phyloP scores from a whole-genome alignment of 192 early-diverging fungal genomes.

The Piromyces sp. region DNA sequence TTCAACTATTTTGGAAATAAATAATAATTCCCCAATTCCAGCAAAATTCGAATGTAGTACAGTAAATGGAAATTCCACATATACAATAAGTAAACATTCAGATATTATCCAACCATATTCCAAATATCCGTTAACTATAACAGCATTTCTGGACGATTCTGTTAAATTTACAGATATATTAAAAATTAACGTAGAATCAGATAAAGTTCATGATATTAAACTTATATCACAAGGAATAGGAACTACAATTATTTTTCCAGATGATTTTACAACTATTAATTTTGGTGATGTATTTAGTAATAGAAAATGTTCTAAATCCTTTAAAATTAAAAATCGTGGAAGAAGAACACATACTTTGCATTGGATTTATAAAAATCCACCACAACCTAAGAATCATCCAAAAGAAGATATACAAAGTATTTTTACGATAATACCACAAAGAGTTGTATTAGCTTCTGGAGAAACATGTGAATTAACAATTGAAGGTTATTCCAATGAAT shows the following conservation, averaged over 20 bases:
- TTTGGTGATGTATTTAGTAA: slow-evolving; percentile 42
- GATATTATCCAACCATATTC: slow-evolving; percentile 18
- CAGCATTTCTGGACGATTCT: slow-evolving; percentile 31
- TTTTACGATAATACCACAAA: slow-evolving; percentile 27
- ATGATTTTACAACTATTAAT: slow-evolving; percentile 16
- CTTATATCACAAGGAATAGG: slow-evolving; percentile 32
- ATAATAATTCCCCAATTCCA: slow-evolving; percentile 29
- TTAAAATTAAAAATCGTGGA: slow-evolving; percentile 25
- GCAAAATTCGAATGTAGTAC: slow-evolving; percentile 23
- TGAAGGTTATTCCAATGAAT: slow-evolving; percentile 19
- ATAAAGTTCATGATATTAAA: slow-evolving; percentile 23
- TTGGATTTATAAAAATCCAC: slow-evolving; percentile 18
- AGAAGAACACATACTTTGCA: slow-evolving; percentile 27
- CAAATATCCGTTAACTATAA: slow-evolving; percentile 11
- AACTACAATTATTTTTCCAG: slow-evolving; percentile 31
- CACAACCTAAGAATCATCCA: neutral
- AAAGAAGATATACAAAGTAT: slow-evolving; percentile 3
- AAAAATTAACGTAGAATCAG: slow-evolving; percentile 12
- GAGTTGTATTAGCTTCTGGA: slow-evolving; percentile 28
- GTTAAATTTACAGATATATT: slow-evolving; percentile 40
- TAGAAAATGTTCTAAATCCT: slow-evolving; percentile 20
- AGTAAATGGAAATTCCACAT: slow-evolving; percentile 21
- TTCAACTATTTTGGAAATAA: slow-evolving; percentile 8
- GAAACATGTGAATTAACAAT: slow-evolving; percentile 20
- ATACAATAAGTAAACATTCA: slow-evolving; percentile 13